phyloP scores from a whole-genome alignment of 2,329 filamentous ascomycete species.

The Alternaria angustiovoidea region DNA sequence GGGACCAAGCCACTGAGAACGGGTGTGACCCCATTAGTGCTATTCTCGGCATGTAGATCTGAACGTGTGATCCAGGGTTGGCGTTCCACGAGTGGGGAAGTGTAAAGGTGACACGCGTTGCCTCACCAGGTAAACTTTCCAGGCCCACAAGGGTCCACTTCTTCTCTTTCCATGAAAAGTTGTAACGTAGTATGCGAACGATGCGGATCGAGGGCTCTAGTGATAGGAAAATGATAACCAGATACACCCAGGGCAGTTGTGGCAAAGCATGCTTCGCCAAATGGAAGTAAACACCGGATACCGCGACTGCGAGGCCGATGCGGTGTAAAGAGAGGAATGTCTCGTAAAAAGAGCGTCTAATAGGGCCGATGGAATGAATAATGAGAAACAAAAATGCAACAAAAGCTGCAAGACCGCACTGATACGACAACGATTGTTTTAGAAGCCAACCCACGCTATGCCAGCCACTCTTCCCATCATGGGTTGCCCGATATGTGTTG shows the following conservation, averaged over 20 bases:
- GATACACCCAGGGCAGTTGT: constrained; percentile 67
- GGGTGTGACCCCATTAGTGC: constrained; percentile 76
- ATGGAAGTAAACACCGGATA: constrained; percentile 72
- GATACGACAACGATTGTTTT: constrained; percentile 55
- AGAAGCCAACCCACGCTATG: constrained; percentile 40
- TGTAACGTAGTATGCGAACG: constrained; percentile 67
- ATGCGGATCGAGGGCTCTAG: constrained; percentile 67
- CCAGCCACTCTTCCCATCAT: constrained; percentile 56
- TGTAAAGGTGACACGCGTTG: constrained; percentile 72
- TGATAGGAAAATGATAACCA: constrained; percentile 68
- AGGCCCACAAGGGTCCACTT: constrained; percentile 61
- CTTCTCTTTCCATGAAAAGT: constrained; percentile 68
- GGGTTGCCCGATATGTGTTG: constrained; percentile 48
- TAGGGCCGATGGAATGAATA: constrained; percentile 71
- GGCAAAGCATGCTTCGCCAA: constrained; percentile 61
- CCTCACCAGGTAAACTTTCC: constrained; percentile 76
- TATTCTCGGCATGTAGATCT: constrained; percentile 75
- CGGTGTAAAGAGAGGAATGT: constrained; percentile 77
- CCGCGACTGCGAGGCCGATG: constrained; percentile 63
- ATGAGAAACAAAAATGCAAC: constrained; percentile 66
- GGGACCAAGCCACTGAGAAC: constrained; percentile 78
- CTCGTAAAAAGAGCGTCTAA: constrained; percentile 81
- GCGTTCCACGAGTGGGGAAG: constrained; percentile 76
- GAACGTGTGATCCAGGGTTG: constrained; percentile 75
- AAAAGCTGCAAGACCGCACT: constrained; percentile 68